Evolutionary conservation across 495 filamentous ascomycete genomes (phyloP), one percentile per base, ranked within the genome.

Genomic region (Alectoria sarmentosa): DNA sequence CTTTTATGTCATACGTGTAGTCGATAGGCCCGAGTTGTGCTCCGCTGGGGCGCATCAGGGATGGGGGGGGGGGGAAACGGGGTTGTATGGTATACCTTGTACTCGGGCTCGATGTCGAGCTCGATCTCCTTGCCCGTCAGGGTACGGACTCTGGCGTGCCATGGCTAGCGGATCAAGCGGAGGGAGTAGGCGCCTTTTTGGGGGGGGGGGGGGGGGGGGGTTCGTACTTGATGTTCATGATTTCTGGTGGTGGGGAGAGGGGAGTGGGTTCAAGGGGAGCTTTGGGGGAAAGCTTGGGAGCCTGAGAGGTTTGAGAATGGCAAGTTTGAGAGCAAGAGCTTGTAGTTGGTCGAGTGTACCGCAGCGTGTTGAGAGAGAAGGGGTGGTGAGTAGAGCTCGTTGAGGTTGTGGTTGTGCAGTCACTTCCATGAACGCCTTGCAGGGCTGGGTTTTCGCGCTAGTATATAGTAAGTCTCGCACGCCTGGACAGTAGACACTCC

Each of bases 71-170:
- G 41, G 41, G 41, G 41, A 19, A 39, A 11, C 21, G 15, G 41
- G 41, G 41, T 21, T 44, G 41, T 2, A 14, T 44, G 28, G 49
- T 7, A 17, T 32, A 96, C 92, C 81, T 90, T 95, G 79, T 96
- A 92, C 69, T 92, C 88, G 13, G 85, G 78, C 79, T 98, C 94
- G 72, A 98, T 95, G 74, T 98, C 92, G 62, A 98, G 85, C 79
- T 96, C 92, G 77, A 98, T 98, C 78, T 98, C 90, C 80, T 98
- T 97, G 71, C 94, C 95, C 60, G 94, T 98, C 63, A 98, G 86
- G 70, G 94, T 98, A 72, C 94, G 89, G 75, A 98, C 94, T 81
- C 94, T 98, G 67, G 36, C 10, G 36, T 37, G 36, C 10, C 10
- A 37, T 15, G 30, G 42, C 57, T 36, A 44, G 52, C 21, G 1